These are phyloP conservation scores for Yarrowia sp. DNA, from an alignment of 805 yeast genomes.

Conservation along the genomic window DNA sequence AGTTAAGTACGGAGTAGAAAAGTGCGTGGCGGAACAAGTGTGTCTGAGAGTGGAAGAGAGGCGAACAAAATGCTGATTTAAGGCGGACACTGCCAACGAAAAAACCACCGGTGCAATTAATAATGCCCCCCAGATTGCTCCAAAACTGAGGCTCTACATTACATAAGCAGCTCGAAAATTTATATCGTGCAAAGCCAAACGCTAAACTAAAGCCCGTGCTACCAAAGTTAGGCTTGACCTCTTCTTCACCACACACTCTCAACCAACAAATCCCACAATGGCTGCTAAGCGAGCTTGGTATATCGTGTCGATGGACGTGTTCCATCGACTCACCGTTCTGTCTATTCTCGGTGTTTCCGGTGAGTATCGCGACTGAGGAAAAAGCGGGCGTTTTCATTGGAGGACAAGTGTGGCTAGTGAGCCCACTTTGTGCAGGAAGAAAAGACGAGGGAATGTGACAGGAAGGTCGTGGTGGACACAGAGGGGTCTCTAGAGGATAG, in stretches of 20 bases:
- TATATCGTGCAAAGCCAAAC: neutral
- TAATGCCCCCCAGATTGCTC: too few relatives aligned
- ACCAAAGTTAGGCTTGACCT: slow-evolving; percentile 2
- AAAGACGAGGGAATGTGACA: too few relatives aligned
- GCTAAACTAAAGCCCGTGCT: neutral
- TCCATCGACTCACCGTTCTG: slow-evolving; percentile 27
- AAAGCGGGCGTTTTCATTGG: neutral
- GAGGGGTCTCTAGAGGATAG: too few relatives aligned
- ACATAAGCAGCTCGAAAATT: neutral
- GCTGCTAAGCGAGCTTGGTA: slow-evolving; percentile 26
- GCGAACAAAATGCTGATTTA: too few relatives aligned
- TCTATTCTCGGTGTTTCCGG: slow-evolving; percentile 24
- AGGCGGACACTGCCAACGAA: too few relatives aligned
- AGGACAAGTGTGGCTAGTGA: neutral
- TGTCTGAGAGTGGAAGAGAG: too few relatives aligned
- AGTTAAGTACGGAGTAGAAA: neutral
- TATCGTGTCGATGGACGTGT: slow-evolving; percentile 27
- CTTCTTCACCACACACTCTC: slow-evolving; percentile 2
- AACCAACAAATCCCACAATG: neutral
- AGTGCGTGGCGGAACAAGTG: too few relatives aligned
- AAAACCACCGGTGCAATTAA: too few relatives aligned
- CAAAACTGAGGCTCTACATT: too few relatives aligned
- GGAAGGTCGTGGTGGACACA: too few relatives aligned
- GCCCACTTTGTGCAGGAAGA: neutral
- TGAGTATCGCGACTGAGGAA: neutral